Base-by-base conservation (phyloP, 2,329 filamentous ascomycete genomes). In the Zasmidium angulare region DNA sequence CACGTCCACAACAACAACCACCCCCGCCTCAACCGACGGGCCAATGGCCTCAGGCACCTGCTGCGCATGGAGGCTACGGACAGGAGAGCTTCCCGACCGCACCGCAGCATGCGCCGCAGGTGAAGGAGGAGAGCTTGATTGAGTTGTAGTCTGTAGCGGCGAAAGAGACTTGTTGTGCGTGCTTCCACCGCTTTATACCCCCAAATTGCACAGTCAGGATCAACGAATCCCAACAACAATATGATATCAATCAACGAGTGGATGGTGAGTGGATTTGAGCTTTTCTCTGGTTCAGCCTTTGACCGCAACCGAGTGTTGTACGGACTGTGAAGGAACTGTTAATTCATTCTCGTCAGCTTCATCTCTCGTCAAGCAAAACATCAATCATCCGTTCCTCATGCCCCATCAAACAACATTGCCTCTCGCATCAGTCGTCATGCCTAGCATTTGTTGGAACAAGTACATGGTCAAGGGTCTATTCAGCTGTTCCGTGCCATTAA, bases 91-190 rank as follows among this genome's bases (percentile, higher is more conserved):
- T 74, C 47, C 72, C 73, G 2, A 63, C 55, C 11, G 71, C 71
- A 46, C 73, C 73, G 14, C 69, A 70, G 55, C 69, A 73, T 61
- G 69, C 66, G 14, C 71, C 67, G 50, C 66, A 66, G 47, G 63
- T 65, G n/a, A 70, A 70, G 49, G 73, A 75, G 58, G 72, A 75
- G 64, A 72, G 69, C 57, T 56, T 75, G 63, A 75, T 75, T 54
- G 73, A 74, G 59, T 55, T 73, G 51, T 73, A 62, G 31, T 43
- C 23, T 10, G 12, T 43, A 43, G 36, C 36, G 14, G 6, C n/a
- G n/a, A 11, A 29, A 29, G 26, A 29, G 26, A 29, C 26, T 29
- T 11, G n/a, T n/a, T n/a, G 11, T 29, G 26, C 11, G 26, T 29
- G 26, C 26, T 43, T 19, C 36, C 7, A 17, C 6, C 9, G 36